Evolutionary conservation across 768 basidiomycete genomes (phyloP).

Genomic region (Amanita muscaria): DNA sequence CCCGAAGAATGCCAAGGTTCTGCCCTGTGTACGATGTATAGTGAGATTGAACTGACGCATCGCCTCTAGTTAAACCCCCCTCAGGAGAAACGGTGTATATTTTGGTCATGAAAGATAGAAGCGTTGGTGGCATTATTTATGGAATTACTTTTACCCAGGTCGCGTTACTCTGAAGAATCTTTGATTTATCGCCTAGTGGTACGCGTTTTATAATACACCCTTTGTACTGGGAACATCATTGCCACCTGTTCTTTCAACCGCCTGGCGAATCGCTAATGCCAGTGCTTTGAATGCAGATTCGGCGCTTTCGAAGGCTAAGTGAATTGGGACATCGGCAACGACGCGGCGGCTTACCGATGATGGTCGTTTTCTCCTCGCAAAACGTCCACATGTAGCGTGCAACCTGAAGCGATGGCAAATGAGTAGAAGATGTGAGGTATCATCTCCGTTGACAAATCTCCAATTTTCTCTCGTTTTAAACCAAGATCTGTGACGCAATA

Average conservation of each 20-base stretch:
- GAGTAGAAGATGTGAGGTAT: slow-evolving; percentile 96
- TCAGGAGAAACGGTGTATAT: slow-evolving; percentile 62
- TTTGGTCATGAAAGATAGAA: slow-evolving; percentile 51
- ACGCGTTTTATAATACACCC: slow-evolving; percentile 58
- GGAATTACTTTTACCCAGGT: too few species aligned
- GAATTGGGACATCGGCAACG: background rate
- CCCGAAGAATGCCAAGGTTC: slow-evolving; percentile 62
- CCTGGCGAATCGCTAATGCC: slow-evolving; percentile 90
- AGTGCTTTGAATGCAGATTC: slow-evolving; percentile 98
- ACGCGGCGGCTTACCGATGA: slow-evolving; percentile 58
- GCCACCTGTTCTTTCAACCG: slow-evolving; percentile 84
- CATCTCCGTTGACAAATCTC: slow-evolving; percentile 97
- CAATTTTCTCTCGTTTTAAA: slow-evolving; percentile 82
- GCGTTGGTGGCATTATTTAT: slow-evolving; percentile 7
- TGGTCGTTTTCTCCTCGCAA: slow-evolving; percentile 96
- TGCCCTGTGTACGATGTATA: slow-evolving; percentile 13
- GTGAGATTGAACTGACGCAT: background rate
- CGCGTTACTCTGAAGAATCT: too few species aligned
- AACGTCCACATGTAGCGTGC: slow-evolving; percentile 90
- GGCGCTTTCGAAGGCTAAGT: slow-evolving; percentile 41
- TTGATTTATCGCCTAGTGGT: background rate
- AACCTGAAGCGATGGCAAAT: slow-evolving; percentile 93
- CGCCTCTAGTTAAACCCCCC: slow-evolving; percentile 70
- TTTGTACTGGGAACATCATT: slow-evolving; percentile 95
- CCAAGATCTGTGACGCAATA: slow-evolving; percentile 91